Conservation (phyloP, 2,329 filamentous ascomycete species). For the Colletotrichum higginsianum region DNA sequence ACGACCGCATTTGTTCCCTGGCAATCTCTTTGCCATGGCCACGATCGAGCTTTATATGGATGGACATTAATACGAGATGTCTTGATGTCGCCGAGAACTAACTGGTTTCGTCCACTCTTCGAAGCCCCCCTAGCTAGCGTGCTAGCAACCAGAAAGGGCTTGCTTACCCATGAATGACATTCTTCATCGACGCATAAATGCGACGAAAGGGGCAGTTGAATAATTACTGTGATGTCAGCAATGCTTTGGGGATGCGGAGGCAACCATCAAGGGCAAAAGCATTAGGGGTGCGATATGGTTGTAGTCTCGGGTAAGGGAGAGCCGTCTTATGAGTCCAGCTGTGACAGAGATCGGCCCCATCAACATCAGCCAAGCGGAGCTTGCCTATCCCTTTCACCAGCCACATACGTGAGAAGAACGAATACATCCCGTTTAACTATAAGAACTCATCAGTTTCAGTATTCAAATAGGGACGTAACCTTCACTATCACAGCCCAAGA, state of each 20-base stretch:
- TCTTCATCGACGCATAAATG: background rate
- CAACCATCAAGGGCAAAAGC: background rate
- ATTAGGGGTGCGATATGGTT: background rate
- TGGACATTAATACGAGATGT: constrained; percentile 1
- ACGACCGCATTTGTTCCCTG: too few species aligned
- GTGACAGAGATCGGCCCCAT: background rate
- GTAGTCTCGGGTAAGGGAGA: too few species aligned
- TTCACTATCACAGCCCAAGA: too few species aligned
- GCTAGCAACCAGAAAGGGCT: background rate
- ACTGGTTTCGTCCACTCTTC: background rate
- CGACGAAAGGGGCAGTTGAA: background rate
- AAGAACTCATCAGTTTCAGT: too few species aligned
- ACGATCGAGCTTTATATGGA: background rate
- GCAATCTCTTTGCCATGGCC: background rate
- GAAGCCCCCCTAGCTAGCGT: background rate
- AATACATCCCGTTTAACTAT: too few species aligned
- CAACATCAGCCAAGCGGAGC: background rate
- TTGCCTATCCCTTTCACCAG: background rate
- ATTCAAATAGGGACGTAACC: too few species aligned
- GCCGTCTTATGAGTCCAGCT: background rate
- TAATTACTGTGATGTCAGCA: background rate
- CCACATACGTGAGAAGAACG: background rate
- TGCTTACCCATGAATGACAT: background rate
- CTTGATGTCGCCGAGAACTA: background rate
- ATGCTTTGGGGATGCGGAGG: background rate